Evolutionary conservation across 805 yeast species (phyloP).

Genomic region (Saccharomyces eubayanus): DNA sequence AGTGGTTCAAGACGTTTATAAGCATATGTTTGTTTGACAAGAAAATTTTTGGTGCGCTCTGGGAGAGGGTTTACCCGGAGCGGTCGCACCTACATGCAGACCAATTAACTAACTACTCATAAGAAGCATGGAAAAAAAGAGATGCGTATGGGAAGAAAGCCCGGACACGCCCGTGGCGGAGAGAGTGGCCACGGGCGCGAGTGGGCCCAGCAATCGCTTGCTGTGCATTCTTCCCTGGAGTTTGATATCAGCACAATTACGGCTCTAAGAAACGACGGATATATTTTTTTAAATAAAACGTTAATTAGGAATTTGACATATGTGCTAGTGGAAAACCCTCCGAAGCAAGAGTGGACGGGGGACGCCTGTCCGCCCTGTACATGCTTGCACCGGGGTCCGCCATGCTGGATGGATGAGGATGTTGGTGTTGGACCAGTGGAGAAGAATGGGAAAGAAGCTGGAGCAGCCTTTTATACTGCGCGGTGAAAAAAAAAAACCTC

Average conservation of each 20-base stretch:
- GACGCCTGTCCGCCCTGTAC: not conserved
- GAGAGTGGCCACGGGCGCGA: not conserved
- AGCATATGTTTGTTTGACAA: not conserved
- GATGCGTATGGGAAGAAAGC: not conserved
- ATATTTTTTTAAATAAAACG: slow-evolving; percentile 6
- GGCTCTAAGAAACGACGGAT: slow-evolving; percentile 35
- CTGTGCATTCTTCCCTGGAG: not conserved
- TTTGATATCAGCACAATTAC: slow-evolving; percentile 36
- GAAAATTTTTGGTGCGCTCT: not conserved
- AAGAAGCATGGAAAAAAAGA: not conserved
- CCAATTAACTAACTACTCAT: not conserved
- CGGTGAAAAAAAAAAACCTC: not conserved
- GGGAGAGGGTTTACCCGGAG: not conserved
- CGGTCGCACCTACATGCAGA: no score
- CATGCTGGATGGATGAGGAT: not conserved
- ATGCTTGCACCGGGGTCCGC: not conserved
- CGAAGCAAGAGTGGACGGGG: not conserved
- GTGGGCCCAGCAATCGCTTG: not conserved
- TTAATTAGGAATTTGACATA: slow-evolving; percentile 38
- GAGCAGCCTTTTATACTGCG: not conserved
- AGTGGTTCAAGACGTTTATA: not conserved
- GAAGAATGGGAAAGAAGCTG: not conserved
- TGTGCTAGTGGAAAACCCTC: slow-evolving; percentile 28
- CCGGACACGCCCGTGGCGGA: not conserved
- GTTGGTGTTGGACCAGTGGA: not conserved